phyloP scores from a whole-genome alignment of 306 rosid species.

The Medicago ruthenica region DNA sequence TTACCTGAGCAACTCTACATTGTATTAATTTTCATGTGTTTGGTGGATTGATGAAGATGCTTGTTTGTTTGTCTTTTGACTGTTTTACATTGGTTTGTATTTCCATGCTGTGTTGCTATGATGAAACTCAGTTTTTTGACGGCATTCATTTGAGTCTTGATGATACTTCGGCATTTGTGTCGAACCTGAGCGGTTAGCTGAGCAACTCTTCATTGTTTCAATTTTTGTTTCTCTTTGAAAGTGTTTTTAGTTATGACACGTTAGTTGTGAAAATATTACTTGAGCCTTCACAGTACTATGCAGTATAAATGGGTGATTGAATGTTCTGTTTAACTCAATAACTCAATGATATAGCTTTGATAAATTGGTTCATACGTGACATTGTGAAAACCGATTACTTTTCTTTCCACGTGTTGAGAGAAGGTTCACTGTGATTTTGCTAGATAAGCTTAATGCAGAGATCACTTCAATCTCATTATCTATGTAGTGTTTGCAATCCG shows the following conservation, averaged over 20 bases:
- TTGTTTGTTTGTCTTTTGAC: background rate
- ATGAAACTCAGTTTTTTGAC: constrained; percentile 38
- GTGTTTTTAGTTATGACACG: background rate
- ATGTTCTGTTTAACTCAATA: background rate
- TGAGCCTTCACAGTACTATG: background rate
- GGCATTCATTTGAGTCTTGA: constrained; percentile 28
- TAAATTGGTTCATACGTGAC: background rate
- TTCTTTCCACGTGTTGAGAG: too few species aligned
- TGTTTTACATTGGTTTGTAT: constrained; percentile 4
- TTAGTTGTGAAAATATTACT: background rate
- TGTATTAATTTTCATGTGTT: background rate
- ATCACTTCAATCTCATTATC: background rate
- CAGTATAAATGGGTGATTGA: background rate
- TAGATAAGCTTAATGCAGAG: too few species aligned
- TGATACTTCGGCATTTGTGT: constrained; percentile 50
- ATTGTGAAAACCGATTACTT: background rate
- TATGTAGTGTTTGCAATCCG: background rate
- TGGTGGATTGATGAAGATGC: background rate
- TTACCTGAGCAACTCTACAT: constrained; percentile 49
- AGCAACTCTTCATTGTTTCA: constrained; percentile 36
- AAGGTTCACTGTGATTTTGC: too few species aligned
- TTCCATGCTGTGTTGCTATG: background rate
- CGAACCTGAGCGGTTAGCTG: constrained; percentile 60
- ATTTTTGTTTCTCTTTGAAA: background rate
- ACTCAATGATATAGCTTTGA: background rate